Percentiles rank a stretch among this genome's conserved stretches.
Evolutionary conservation across 228 moss, liverwort and hornwort species (phyloP).

Genomic region (Sphagnum fallax): DNA sequence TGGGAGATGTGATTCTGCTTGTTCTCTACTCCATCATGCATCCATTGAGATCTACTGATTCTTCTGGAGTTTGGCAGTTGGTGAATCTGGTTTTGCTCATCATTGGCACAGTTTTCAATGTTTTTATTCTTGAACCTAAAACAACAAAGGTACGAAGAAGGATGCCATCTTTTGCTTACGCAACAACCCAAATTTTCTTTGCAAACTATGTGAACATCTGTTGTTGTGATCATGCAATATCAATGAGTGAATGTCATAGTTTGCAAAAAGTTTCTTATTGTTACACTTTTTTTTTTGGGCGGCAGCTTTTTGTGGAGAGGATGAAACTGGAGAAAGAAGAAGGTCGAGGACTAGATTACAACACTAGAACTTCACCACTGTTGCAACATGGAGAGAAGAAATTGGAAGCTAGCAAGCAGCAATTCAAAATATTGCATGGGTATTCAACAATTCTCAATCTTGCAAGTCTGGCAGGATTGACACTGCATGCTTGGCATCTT

Average conservation of each 20-base stretch:
- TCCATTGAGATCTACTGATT: conserved; percentile 20
- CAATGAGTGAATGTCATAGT: not conserved
- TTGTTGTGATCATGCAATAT: not conserved
- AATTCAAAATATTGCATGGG: conserved; percentile 51
- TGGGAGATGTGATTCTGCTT: conserved; percentile 32
- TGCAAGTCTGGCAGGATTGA: conserved; percentile 51
- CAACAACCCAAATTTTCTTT: not conserved
- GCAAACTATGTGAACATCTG: not conserved
- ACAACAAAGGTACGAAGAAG: conserved; percentile 54
- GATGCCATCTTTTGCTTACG: not conserved
- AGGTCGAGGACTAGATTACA: conserved; percentile 27
- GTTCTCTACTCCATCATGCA: conserved; percentile 29
- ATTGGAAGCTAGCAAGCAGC: conserved; percentile 26
- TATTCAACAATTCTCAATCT: conserved; percentile 61
- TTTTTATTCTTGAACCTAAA: conserved; percentile 72
- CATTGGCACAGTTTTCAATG: conserved; percentile 40
- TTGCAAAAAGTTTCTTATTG: not conserved
- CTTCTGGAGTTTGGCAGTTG: conserved; percentile 42
- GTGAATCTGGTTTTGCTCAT: conserved; percentile 30
- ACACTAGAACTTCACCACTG: not conserved
- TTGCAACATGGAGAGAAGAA: conserved; percentile 1
- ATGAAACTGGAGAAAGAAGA: conserved; percentile 85
- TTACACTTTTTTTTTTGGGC: not conserved
- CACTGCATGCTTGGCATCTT: conserved; percentile 63
- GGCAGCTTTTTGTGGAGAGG: conserved; percentile 60